Percentiles rank a stretch among this genome's conserved stretches.
Evolutionary conservation across 2,329 filamentous ascomycete genomes (phyloP).

Genomic region (Camptophora hylomeconis): DNA sequence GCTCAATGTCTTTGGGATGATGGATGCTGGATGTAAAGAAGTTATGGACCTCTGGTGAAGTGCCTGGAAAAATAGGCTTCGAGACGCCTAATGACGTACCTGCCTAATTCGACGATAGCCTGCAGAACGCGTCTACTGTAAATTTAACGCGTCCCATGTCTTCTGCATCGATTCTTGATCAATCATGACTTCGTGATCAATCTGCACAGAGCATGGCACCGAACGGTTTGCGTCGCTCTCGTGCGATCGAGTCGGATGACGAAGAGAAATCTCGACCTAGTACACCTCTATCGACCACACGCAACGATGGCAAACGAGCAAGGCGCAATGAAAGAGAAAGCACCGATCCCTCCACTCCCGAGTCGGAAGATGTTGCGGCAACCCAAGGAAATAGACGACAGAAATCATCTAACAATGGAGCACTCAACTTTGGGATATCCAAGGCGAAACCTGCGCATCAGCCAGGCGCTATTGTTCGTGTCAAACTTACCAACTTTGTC

Average conservation of each 20-base stretch:
- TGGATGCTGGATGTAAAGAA: no score
- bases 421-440: background rate
- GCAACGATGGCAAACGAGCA: slow-evolving; percentile 15
- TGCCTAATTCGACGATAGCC: no score
- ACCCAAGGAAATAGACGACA: background rate
- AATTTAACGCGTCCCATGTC: slow-evolving; percentile 1
- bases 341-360: slow-evolving; percentile 3
- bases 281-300: slow-evolving; percentile 15
- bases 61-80: no score
- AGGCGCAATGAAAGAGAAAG: slow-evolving; percentile 6
- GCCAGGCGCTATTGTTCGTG: slow-evolving; percentile 77
- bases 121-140: background rate
- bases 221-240: slow-evolving; percentile 8
- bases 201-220: slow-evolving; percentile 8
- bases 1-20: no score
- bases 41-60: no score
- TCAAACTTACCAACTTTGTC: slow-evolving; percentile 79
- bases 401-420: slow-evolving; percentile 13
- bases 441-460: slow-evolving; percentile 31
- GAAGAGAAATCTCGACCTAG: slow-evolving; percentile 13
- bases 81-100: no score
- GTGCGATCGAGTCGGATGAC: slow-evolving; percentile 11
- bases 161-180: no score
- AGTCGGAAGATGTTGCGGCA: slow-evolving; percentile 5
- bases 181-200: background rate